Evolutionary conservation across 345 rosid genomes (phyloP).

Genomic region (Brassica juncea): DNA sequence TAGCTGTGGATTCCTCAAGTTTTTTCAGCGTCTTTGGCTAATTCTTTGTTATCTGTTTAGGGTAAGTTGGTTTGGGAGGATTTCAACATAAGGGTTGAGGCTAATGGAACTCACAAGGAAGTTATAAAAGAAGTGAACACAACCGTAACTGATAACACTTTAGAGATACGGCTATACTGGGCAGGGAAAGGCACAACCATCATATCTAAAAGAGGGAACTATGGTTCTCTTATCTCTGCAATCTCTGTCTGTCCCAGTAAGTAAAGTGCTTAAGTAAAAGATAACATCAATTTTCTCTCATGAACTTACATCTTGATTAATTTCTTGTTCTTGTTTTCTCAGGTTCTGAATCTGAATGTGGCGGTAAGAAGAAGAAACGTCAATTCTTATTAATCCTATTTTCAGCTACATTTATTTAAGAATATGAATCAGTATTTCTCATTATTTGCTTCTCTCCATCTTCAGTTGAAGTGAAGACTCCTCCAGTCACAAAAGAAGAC

Average conservation of each 20-base stretch:
- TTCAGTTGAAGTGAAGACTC: constrained; percentile 22
- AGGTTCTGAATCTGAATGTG: constrained; percentile 40
- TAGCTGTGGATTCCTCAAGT: not conserved
- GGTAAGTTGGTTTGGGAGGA: constrained; percentile 48
- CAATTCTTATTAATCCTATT: not conserved
- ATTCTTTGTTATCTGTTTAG: constrained; percentile 34
- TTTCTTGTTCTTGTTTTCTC: constrained; percentile 18
- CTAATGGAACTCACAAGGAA: constrained; percentile 48
- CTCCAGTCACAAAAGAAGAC: constrained; percentile 10
- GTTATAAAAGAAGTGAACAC: constrained; percentile 32
- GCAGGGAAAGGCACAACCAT: constrained; percentile 65
- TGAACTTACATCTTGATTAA: not conserved
- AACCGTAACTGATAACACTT: constrained; percentile 41
- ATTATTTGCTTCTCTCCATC: not conserved
- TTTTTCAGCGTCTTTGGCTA: not conserved
- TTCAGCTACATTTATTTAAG: not conserved
- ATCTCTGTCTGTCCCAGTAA: constrained; percentile 51
- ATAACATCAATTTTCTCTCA: not conserved
- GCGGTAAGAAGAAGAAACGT: constrained; percentile 30
- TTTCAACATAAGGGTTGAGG: constrained; percentile 51
- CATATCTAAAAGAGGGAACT: constrained; percentile 50
- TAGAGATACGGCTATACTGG: constrained; percentile 63
- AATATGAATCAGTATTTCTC: not conserved
- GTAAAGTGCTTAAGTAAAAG: not conserved
- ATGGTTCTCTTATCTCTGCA: constrained; percentile 71